Base-by-base conservation (phyloP, 371 early-diverging fungal genomes). In the Mortierella polycephala region DNA sequence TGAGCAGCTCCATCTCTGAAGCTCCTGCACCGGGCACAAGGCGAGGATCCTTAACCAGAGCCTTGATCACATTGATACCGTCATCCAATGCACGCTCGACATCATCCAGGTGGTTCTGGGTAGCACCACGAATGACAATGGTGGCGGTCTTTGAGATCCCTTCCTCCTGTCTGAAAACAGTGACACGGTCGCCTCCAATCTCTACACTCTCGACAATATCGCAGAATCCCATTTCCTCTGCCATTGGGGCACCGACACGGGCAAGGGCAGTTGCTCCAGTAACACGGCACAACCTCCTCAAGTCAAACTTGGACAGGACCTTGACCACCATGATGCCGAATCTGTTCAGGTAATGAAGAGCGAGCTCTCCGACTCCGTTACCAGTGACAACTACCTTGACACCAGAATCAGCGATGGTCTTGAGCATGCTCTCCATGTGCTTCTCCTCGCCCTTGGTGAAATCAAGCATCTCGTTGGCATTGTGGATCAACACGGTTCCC, bases 51-150 rank as follows among this genome's bases (percentile, higher is more conserved):
- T 94, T 94, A 44, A 94, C 91, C 54, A 95, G 87, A 60, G 98
- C 95, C 87, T 99, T 99, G 69, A 99, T 91, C 49, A 92, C 91
- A 80, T 98, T 99, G 65, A 99, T 96, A 83, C 98, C 99, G 74
- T 99, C 99, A 84, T 99, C 98, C 41, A 99, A 86, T 40, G 99
- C 98, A 66, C 99, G 94, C 84, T 99, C 99, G 61, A 98, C 87
- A 84, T 99, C 99, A 73, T 99, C 99, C 82, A 99, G 87, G 69
- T 92, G 87, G 86, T 99, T 98, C 83, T 92, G 93, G n/a, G 99
- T 99, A 7, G 96, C 97, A 62, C 99, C 99, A 75, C 99, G 95
- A 51, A 99, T 87, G 37, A 99, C 95, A 77, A 99, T 95, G 16
- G 99, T 99, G 45, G 96, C 94, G 40, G 97, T 96, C 81, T 92